Evolutionary conservation across 2,329 filamentous ascomycete species (phyloP).

Genomic region (Aureobasidium subglaciale): DNA sequence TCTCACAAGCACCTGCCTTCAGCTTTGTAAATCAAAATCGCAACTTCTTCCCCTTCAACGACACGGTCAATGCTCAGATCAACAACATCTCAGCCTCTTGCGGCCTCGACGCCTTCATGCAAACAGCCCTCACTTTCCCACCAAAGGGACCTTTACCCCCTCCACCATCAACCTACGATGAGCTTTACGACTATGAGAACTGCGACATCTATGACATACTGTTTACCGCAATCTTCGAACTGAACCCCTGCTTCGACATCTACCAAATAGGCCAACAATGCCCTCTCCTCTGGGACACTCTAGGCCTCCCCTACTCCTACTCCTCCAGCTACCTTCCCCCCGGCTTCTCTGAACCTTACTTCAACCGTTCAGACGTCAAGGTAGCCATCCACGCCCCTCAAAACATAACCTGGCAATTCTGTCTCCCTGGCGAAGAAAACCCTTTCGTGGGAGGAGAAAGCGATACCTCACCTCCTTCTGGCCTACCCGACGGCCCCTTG

Average conservation of each 20-base stretch:
- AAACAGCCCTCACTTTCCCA: constrained; percentile 39
- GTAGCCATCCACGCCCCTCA: constrained; percentile 31
- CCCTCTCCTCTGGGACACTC: constrained; percentile 22
- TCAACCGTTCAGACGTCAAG: constrained; percentile 32
- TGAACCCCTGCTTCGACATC: constrained; percentile 30
- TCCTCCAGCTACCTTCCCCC: constrained; percentile 12
- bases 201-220: constrained; percentile 29
- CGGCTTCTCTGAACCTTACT: constrained; percentile 24
- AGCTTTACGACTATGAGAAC: constrained; percentile 17
- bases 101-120: constrained; percentile 35
- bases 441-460: constrained; percentile 19
- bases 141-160: constrained; percentile 29
- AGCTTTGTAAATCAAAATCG: constrained; percentile 4
- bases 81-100: constrained; percentile 36
- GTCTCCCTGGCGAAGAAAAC: constrained; percentile 22
- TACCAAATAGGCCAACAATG: constrained; percentile 27
- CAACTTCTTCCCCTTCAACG: constrained; percentile 16
- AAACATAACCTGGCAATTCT: constrained; percentile 19
- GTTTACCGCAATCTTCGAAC: constrained; percentile 24
- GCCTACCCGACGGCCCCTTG: constrained; percentile 18
- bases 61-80: constrained; percentile 14
- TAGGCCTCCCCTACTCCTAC: constrained; percentile 19
- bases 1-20: constrained; percentile 12
- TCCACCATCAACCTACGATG: constrained; percentile 19
- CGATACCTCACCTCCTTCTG: constrained; percentile 19